Conservation (phyloP, 805 yeast species). For the Teunomyces aglyptinius region DNA sequence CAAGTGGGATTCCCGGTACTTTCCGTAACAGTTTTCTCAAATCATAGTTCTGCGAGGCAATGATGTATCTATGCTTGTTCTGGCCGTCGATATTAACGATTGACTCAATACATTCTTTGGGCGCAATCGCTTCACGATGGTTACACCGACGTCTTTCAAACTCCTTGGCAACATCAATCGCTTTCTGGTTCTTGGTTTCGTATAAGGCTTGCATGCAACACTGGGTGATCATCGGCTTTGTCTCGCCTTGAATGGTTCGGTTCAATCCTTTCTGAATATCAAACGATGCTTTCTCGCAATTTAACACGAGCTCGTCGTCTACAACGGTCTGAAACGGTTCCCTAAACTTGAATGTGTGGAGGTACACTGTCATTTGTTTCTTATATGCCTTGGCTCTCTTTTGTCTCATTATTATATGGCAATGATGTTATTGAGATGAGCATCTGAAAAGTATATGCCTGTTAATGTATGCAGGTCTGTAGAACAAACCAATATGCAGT, state of each 20-base stretch:
- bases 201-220: slow-evolving; percentile 90
- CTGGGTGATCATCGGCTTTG: slow-evolving; percentile 90
- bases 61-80: slow-evolving; percentile 87
- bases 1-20: slow-evolving; percentile 86
- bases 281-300: slow-evolving; percentile 63
- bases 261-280: slow-evolving; percentile 79
- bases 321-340: slow-evolving; percentile 90
- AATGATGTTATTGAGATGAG: too few relatives aligned
- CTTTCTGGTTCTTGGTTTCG: slow-evolving; percentile 64
- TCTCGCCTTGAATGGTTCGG: slow-evolving; percentile 80
- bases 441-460: not conserved
- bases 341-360: slow-evolving; percentile 85
- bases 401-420: slow-evolving; percentile 95
- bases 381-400: slow-evolving; percentile 92
- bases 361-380: slow-evolving; percentile 84
- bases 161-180: slow-evolving; percentile 75
- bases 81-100: slow-evolving; percentile 68
- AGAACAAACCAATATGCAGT: too few relatives aligned
- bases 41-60: slow-evolving; percentile 77
- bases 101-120: slow-evolving; percentile 72
- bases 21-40: slow-evolving; percentile 67
- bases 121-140: slow-evolving; percentile 65
- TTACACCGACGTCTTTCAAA: slow-evolving; percentile 93
- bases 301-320: slow-evolving; percentile 74
- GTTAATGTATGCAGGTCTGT: too few relatives aligned